Percentiles rank a stretch among this genome's conserved stretches.
Conservation (phyloP, 2,329 filamentous ascomycete genomes). For the Epichloe gansuensis region DNA sequence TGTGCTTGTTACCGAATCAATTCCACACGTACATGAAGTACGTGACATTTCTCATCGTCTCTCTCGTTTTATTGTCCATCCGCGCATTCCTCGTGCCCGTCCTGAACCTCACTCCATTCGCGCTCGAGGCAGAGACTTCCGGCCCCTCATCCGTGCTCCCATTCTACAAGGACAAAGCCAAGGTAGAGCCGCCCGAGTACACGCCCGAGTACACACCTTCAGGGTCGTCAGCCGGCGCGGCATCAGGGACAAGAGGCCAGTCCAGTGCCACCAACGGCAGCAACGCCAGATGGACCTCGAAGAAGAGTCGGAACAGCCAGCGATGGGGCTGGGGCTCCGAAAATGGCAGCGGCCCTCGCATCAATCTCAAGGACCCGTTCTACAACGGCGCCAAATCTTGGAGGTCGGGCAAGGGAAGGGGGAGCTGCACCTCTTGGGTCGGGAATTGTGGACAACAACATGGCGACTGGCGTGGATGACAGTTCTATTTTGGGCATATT, state of each 20-base stretch:
- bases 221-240: slow-evolving; percentile 4
- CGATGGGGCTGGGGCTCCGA: slow-evolving; percentile 34
- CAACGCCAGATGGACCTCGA: slow-evolving; percentile 12
- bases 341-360: slow-evolving; percentile 32
- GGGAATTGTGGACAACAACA: slow-evolving; percentile 50
- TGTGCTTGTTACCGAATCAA: slow-evolving; percentile 86
- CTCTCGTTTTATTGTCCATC: slow-evolving; percentile 35
- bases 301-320: slow-evolving; percentile 15
- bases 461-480: slow-evolving; percentile 54
- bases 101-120: slow-evolving; percentile 40
- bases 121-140: slow-evolving; percentile 30
- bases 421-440: slow-evolving; percentile 34
- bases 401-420: slow-evolving; percentile 15
- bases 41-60: slow-evolving; percentile 45
- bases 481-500: slow-evolving; percentile 51
- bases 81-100: slow-evolving; percentile 46
- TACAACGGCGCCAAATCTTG: slow-evolving; percentile 28
- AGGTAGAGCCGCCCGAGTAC: slow-evolving; percentile 31
- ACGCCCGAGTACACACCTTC: slow-evolving; percentile 14
- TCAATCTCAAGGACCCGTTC: slow-evolving; percentile 34
- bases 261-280: slow-evolving; percentile 12
- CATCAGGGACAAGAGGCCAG: slow-evolving; percentile 10
- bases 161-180: slow-evolving; percentile 42
- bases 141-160: slow-evolving; percentile 21
- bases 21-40: slow-evolving; percentile 76